Conservation (phyloP, 1,284 basidiomycete genomes). For the Cystobasidium slooffiae region DNA sequence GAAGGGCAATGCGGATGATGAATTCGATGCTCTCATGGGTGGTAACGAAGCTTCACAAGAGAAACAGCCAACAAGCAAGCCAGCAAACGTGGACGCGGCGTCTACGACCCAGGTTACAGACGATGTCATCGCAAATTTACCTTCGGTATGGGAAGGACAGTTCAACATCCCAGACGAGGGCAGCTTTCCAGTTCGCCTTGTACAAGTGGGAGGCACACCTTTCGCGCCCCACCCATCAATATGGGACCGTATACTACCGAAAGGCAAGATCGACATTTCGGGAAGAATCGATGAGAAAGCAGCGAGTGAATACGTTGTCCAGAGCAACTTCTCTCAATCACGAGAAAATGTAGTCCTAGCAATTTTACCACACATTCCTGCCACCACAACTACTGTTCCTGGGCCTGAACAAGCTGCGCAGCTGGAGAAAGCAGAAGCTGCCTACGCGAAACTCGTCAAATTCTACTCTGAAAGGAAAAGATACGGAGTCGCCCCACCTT, state of each 20-base stretch:
- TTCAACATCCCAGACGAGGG: slow-evolving; percentile 53
- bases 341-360: slow-evolving; percentile 53
- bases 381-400: slow-evolving; percentile 46
- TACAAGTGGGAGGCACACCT: slow-evolving; percentile 53
- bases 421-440: slow-evolving; percentile 47
- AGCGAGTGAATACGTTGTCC: slow-evolving; percentile 54
- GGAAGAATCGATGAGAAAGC: slow-evolving; percentile 51
- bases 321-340: slow-evolving; percentile 51
- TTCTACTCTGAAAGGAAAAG: slow-evolving; percentile 51
- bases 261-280: slow-evolving; percentile 37
- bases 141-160: slow-evolving; percentile 52
- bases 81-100: not conserved
- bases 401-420: slow-evolving; percentile 42
- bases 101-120: not conserved
- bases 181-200: slow-evolving; percentile 51
- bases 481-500: slow-evolving; percentile 52
- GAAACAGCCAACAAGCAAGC: not conserved
- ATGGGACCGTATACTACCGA: slow-evolving; percentile 51
- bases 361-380: slow-evolving; percentile 48
- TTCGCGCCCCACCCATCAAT: slow-evolving; percentile 47
- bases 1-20: slow-evolving; percentile 32
- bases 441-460: slow-evolving; percentile 51
- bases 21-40: slow-evolving; percentile 43
- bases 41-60: slow-evolving; percentile 8
- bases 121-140: slow-evolving; percentile 9